phyloP scores from a whole-genome alignment of 495 filamentous ascomycete genomes.

The Penicillium pulvis region DNA sequence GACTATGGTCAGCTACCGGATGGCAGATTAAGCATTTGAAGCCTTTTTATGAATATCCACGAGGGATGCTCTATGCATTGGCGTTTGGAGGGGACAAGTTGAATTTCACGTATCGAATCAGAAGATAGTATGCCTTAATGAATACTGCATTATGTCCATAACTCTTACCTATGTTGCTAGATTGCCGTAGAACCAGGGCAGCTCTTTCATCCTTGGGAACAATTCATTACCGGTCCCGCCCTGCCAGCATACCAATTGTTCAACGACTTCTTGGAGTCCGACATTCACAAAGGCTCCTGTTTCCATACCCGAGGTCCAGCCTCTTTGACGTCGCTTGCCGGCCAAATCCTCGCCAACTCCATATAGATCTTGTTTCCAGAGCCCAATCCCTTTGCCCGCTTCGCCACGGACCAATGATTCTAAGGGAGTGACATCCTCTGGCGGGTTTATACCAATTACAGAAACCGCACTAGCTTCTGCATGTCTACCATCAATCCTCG shows the following conservation, averaged over 20 bases:
- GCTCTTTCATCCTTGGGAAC: conserved; percentile 33
- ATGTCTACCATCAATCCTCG: background rate
- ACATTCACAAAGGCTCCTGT: conserved; percentile 26
- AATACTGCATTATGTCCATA: conserved; percentile 15
- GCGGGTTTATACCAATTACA: conserved; percentile 73
- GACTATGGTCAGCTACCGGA: conserved; percentile 88
- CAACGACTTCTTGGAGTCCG: conserved; percentile 33
- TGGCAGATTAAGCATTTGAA: conserved; percentile 37
- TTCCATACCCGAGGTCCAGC: conserved; percentile 41
- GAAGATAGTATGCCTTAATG: conserved; percentile 5
- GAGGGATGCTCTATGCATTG: conserved; percentile 28
- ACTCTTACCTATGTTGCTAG: background rate
- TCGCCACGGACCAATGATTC: conserved; percentile 47
- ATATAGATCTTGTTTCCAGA: conserved; percentile 50
- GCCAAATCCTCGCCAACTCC: conserved; percentile 39
- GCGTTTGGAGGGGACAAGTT: conserved; percentile 31
- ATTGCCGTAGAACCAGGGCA: conserved; percentile 44
- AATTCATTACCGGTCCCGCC: conserved; percentile 38
- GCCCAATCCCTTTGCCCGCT: conserved; percentile 40
- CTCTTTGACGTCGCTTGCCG: conserved; percentile 40
- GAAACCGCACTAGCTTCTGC: conserved; percentile 34
- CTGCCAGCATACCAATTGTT: conserved; percentile 41
- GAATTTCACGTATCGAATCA: conserved; percentile 1
- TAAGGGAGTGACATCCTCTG: conserved; percentile 52
- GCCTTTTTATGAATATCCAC: conserved; percentile 21